A percentile compares a stretch with the other conserved stretches of the same genome.
phyloP scores from a whole-genome alignment of 208 protist species.

The Lotmaria passim region DNA sequence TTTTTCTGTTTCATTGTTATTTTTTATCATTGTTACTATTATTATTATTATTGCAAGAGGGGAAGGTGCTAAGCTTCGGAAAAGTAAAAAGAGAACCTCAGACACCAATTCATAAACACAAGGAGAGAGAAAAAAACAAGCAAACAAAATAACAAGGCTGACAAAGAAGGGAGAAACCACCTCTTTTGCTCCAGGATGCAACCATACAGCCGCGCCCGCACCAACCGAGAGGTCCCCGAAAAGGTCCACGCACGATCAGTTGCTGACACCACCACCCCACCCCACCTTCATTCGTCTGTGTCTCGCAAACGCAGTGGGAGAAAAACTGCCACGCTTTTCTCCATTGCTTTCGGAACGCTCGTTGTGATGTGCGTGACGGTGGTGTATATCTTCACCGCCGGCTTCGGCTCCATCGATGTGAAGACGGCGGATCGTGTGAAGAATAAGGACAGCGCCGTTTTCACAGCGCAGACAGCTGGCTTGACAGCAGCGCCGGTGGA shows the following conservation, averaged over 20 bases:
- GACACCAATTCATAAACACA: too few relatives aligned
- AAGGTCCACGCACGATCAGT: not conserved
- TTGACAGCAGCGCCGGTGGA: too few relatives aligned
- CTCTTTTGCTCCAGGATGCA: not conserved
- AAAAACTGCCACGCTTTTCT: not conserved
- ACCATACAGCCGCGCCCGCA: not conserved
- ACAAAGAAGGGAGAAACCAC: too few relatives aligned
- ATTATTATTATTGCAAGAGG: too few relatives aligned
- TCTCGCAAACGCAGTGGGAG: not conserved
- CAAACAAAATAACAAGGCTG: too few relatives aligned
- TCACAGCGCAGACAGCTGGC: not conserved
- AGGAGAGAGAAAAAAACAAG: too few relatives aligned
- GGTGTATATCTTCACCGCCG: not conserved
- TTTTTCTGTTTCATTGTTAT: too few relatives aligned
- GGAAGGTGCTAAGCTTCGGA: too few relatives aligned
- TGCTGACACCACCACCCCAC: not conserved
- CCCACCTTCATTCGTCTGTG: not conserved
- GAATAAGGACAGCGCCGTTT: not conserved
- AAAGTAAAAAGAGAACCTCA: too few relatives aligned
- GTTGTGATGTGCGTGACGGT: not conserved
- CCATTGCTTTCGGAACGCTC: not conserved
- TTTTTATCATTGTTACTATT: too few relatives aligned
- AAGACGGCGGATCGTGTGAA: not conserved
- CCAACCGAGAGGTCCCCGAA: not conserved
- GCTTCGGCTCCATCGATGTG: not conserved